These are phyloP conservation scores for Cicer arietinum DNA, from an alignment of 306 rosid genomes.

Conservation along the genomic window DNA sequence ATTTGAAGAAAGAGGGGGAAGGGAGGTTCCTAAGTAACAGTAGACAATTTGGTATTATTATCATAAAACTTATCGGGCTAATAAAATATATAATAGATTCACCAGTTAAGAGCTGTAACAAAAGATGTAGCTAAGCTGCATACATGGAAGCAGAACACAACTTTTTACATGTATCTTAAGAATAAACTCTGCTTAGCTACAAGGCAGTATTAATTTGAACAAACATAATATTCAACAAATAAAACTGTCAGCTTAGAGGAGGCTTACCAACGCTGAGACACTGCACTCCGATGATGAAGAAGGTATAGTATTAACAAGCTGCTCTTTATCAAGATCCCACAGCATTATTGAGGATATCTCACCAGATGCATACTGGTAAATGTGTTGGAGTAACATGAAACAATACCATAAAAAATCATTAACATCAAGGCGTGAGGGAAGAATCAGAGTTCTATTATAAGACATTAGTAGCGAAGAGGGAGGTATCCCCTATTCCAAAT, in stretches of 20 bases:
- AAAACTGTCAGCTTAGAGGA: constrained; percentile 18
- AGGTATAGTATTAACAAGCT: constrained; percentile 72
- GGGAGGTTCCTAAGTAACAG: too few relatives aligned
- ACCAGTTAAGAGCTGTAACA: background rate
- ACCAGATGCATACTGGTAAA: constrained; percentile 87
- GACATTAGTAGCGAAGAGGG: background rate
- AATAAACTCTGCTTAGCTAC: constrained; percentile 9
- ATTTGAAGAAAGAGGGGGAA: too few relatives aligned
- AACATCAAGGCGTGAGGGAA: constrained; percentile 14
- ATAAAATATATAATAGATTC: background rate
- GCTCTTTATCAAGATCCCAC: constrained; percentile 98
- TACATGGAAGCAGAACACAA: background rate
- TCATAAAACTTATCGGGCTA: background rate
- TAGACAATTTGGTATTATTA: background rate
- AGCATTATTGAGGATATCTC: constrained; percentile 76
- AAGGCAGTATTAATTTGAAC: constrained; percentile 25
- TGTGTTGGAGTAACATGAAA: constrained; percentile 36
- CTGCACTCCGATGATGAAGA: constrained; percentile 88
- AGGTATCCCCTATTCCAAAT: constrained; percentile 30
- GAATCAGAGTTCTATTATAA: constrained; percentile 20
- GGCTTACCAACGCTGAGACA: constrained; percentile 87
- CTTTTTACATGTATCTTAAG: background rate
- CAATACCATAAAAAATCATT: constrained; percentile 28
- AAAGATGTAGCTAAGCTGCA: background rate
- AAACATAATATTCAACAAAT: constrained; percentile 23